A percentile compares a stretch with the other conserved stretches of the same genome.
Evolutionary conservation across 2,329 filamentous ascomycete species (phyloP).

Genomic region (Talaromyces sp.): DNA sequence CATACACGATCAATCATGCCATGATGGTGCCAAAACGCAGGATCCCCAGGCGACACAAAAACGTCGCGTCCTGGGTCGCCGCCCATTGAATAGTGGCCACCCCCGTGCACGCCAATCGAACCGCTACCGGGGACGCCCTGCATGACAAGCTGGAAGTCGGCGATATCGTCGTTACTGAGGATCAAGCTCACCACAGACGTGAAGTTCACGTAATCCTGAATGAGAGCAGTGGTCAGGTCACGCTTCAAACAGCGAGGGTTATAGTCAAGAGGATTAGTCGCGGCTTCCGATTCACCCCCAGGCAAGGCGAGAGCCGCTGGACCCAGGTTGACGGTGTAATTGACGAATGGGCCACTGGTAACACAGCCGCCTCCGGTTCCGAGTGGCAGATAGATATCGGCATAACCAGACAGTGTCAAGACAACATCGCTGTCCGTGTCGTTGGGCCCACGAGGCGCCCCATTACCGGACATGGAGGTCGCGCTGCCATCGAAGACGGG

Average conservation of each 20-base stretch:
- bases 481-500: constrained; percentile 51
- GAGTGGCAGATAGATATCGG: constrained; percentile 29
- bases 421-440: background rate
- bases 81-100: constrained; percentile 45
- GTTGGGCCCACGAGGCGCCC: constrained; percentile 32
- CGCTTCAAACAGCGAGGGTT: constrained; percentile 32
- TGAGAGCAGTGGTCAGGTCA: constrained; percentile 25
- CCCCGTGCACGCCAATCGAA: constrained; percentile 42
- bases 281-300: constrained; percentile 9
- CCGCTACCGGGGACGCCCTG: constrained; percentile 31
- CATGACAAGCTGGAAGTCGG: constrained; percentile 22
- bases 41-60: constrained; percentile 44
- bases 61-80: constrained; percentile 46
- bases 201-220: constrained; percentile 21
- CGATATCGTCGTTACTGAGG: constrained; percentile 24
- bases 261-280: constrained; percentile 24
- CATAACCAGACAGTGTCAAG: background rate
- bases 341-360: constrained; percentile 33
- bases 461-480: constrained; percentile 44
- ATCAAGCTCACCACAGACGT: constrained; percentile 23
- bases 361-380: constrained; percentile 36
- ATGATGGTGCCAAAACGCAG: constrained; percentile 47
- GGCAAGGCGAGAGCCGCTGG: constrained; percentile 24
- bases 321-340: constrained; percentile 33
- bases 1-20: constrained; percentile 45